Base-by-base conservation (phyloP, 441 rosid species). In the Populus tomentosa region DNA sequence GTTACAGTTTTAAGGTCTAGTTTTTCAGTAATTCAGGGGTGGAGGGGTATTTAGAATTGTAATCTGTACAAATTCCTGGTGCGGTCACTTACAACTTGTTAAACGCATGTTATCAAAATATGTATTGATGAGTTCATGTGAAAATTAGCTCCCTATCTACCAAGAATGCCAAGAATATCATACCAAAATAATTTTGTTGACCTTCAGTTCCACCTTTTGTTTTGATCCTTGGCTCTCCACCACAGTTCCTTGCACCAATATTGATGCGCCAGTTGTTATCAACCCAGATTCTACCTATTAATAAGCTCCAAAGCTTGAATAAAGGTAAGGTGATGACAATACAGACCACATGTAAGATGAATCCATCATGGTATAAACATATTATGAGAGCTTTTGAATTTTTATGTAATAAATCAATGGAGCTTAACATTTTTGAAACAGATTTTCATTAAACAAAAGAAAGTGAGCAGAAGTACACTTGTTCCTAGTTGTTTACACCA, bases 151-250 rank as follows among this genome's bases (percentile, higher is more conserved):
- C 26, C 63, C 46, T 18, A 21, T 14, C 20, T 38, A 66, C 50
- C 38, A 67, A 74, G 75, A 50, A 79, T 23, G 74, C 68, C 70
- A 62, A 70, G 75, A 72, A 81, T 23, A 66, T 28, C 87, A 9
- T 88, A 93, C 99, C 97, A 81, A 79, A 23, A 91, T 82, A 77
- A 93, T 80, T 85, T 95, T 95, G 50, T 87, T 88, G 80, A 89
- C 89, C 86, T 92, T 95, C 68, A 93, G 80, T 78, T 95, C 98
- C 78, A 95, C 90, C 62, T 91, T 95, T 80, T 95, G 98, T 82
- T 92, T 95, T 23, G 93, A 84, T 38, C 99, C 98, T 85, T 90
- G 95, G 87, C 99, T 95, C 35, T 89, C 83, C n/a, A 86, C 93
- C 82, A 95, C 72, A 69, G 86, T 87, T 72, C 98, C 98, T 89